A percentile compares a stretch with the other conserved stretches of the same genome.
Evolutionary conservation across 805 yeast species (phyloP).

Genomic region (Grigorovia humatica): DNA sequence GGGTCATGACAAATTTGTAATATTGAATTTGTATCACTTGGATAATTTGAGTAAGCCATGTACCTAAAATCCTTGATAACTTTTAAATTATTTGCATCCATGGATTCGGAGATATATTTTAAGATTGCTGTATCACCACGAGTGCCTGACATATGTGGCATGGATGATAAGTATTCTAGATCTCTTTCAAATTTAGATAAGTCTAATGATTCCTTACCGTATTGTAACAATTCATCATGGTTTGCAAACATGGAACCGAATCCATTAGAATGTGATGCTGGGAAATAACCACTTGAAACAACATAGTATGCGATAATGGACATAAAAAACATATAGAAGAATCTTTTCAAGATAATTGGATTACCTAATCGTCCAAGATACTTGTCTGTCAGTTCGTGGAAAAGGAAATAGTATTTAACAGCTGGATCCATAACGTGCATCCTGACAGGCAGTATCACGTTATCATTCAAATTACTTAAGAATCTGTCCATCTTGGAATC

Average conservation of each 20-base stretch:
- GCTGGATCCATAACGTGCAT: slow-evolving; percentile 38
- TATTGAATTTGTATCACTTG: slow-evolving; percentile 1
- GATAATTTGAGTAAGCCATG: slow-evolving; percentile 55
- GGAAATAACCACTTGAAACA: slow-evolving; percentile 46
- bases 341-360: slow-evolving; percentile 71
- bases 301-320: slow-evolving; percentile 48
- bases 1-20: background rate
- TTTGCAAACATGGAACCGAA: slow-evolving; percentile 55
- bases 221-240: slow-evolving; percentile 38
- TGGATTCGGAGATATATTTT: slow-evolving; percentile 49
- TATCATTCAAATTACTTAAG: slow-evolving; percentile 19
- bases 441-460: slow-evolving; percentile 32
- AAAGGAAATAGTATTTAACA: slow-evolving; percentile 27
- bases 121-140: slow-evolving; percentile 72
- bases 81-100: slow-evolving; percentile 47
- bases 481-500: slow-evolving; percentile 11
- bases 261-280: slow-evolving; percentile 32
- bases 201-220: slow-evolving; percentile 44
- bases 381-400: slow-evolving; percentile 41
- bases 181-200: slow-evolving; percentile 50
- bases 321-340: slow-evolving; percentile 59
- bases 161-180: slow-evolving; percentile 59
- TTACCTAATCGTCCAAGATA: slow-evolving; percentile 63
- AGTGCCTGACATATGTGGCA: slow-evolving; percentile 86
- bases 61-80: slow-evolving; percentile 34